Base-by-base conservation (phyloP, 768 basidiomycete species). In the Agrocybe praecox region DNA sequence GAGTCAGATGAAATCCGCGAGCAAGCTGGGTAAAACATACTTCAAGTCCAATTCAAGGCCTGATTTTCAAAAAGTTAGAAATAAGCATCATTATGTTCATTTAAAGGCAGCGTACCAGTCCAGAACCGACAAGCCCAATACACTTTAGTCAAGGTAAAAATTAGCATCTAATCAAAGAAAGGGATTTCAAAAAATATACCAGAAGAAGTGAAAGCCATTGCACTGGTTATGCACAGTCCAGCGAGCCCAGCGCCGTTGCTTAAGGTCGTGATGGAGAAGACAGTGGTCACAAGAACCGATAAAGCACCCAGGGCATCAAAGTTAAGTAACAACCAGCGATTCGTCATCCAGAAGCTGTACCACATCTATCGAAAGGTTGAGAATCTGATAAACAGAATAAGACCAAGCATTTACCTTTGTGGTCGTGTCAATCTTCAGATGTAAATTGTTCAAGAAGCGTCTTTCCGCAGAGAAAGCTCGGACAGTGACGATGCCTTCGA, bases 401-500 rank as follows among this genome's bases (percentile, higher is more conserved):
- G 1, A 46, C 46, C 15, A 21, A 48, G 14, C 4, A 44, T 52
- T 26, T 54, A 88, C 89, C 83, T 88, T 84, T 11, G 84, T 93
- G n/a, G 89, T 93, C 49, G 79, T 72, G 59, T 94, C 89, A 26
- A 94, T 81, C 67, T 91, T 92, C 1, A 62, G 61, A 66, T 92
- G 90, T 3, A 96, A 73, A 56, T 81, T 81, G 52, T 90, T 81
- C 62, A 95, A 74, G 79, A 98, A 96, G 5, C 83, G 75, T 40
- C 74, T 74, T 67, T 96, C 94, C 0, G 86, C 89, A 0, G 90
- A 88, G 74, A 96, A 98, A 0, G 95, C 95, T 55, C 95, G 83
- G 42, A 96, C 90, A 6, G 94, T 94, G n/a, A 94, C 90, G 45
- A 96, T 91, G 21, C 94, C 94, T 50, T 94, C 90, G 18, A 96